Base-by-base conservation (phyloP, 768 basidiomycete species). In the Coprinopsis strossmayeri region DNA sequence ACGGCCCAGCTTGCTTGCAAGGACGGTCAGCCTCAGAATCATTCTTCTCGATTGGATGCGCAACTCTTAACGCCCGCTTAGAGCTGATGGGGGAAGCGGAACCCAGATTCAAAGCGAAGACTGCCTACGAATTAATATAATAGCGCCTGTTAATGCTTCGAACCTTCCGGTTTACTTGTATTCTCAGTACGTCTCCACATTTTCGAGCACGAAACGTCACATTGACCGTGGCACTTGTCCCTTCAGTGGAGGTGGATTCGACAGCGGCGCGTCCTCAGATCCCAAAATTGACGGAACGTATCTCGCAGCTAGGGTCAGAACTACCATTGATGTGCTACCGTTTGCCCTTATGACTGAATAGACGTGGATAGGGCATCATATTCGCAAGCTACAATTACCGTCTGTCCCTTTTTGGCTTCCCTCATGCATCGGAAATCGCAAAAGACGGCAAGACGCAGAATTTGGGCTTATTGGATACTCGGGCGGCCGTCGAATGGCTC, bases 391-490 rank as follows among this genome's bases (percentile, higher is more conserved):
- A 58, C 52, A 67, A 67, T 48, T 67, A 67, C 43, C 57, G 65
- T 9, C 57, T 67, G 2, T 63, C 60, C 15, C 60, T 71, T 9
- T 67, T 70, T 44, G 72, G 72, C 15, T 73, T 69, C 53, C 62
- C 71, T 5, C 66, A 68, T 20, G 62, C 69, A 32, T 56, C 64
- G 27, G 71, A 74, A 54, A 61, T 72, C 10, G 64, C 64, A 5
- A 59, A 60, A 54, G 58, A 47, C 49, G 64, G 60, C 5, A 40
- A 58, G 44, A 65, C 65, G 3, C 65, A 65, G 43, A 81, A 80
- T 54, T 61, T 78, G 17, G 79, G 79, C 5, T 57, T 81, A 28
- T 64, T 67, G 40, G 79, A 81, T 56, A 72, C 74, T 40, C 63
- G 69, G 3, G 62, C 67, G 32, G 73, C 73, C 2, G 61, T 77